Conservation (phyloP, 192 early-diverging fungal species). For the Mortierella hygrophila region DNA sequence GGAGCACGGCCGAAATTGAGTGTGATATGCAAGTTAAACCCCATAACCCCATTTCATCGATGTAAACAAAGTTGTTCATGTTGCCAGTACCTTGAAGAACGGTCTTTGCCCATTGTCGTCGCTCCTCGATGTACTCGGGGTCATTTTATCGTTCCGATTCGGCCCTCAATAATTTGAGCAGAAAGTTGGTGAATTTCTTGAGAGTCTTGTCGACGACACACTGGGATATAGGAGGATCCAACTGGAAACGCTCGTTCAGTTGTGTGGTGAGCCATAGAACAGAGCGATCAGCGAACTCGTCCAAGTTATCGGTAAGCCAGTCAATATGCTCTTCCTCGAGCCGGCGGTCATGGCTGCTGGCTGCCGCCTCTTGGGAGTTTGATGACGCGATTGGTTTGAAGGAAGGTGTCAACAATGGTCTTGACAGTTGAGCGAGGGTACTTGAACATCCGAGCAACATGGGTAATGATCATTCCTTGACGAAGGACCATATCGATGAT, state of each 20-base stretch:
- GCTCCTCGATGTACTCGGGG: conserved; percentile 18
- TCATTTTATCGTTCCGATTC: conserved; percentile 16
- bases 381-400: background rate
- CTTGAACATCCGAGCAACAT: background rate
- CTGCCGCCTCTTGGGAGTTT: background rate
- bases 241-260: too few species aligned
- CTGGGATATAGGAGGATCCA: too few species aligned
- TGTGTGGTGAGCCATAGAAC: too few species aligned
- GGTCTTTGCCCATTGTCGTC: conserved; percentile 13
- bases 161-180: conserved; percentile 17
- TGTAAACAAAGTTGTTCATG: conserved; percentile 26
- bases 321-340: too few species aligned
- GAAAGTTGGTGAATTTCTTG: conserved; percentile 1
- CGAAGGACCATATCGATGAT: background rate
- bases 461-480: background rate
- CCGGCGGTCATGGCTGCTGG: background rate
- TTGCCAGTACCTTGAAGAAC: conserved; percentile 11
- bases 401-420: background rate
- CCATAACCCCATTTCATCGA: conserved; percentile 51
- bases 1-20: conserved; percentile 24
- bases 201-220: too few species aligned
- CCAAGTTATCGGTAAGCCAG: too few species aligned
- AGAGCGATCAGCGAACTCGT: too few species aligned
- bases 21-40: conserved; percentile 49
- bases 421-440: background rate